Evolutionary conservation across 108 stramenopile species (phyloP), one percentile per base, ranked within the genome.

Genomic region (Cylindrotheca fusiformis): DNA sequence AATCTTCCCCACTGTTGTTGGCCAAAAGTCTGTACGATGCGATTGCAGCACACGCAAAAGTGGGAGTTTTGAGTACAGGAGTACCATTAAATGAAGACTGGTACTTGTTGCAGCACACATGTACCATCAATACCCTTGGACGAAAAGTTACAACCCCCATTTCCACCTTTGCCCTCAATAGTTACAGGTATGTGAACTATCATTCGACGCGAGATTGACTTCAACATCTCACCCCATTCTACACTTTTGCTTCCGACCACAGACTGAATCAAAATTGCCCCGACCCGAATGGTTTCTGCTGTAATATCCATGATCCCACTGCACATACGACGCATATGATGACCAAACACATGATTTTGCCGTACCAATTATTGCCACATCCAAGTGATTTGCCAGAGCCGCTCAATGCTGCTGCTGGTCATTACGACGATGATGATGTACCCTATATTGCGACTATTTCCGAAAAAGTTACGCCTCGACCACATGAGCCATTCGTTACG

Each of bases 391-490:
- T 85, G 2, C 71, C 81, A 21, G 61, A 71, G 63, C 88, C 88
- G 4, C 72, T 76, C 63, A 65, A 71, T 27, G 60, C 60, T 4
- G 67, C 60, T 29, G 28, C 73, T 8, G 58, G 63, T 0, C 60
- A 76, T 51, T 73, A 63, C 46, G 70, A 69, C 32, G 59, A 61
- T 51, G 62, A 60, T 0, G 82, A 86, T 51, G 57, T 88, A 10
- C 84, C 87, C 26, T 92, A 77, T 73, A 80, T 89, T 51, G 57
- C 91, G 26, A 92, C 85, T 5, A 63, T 92, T 27, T 52, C 55
- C 1, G 84, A 81, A 60, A 72, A 69, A 32, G 68, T 81, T 21
- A 32, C 53, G 4, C 60, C 58, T 19, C 64, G 65, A 48, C 36
- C 36, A 14, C 10, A 41, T 6, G 10, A 41, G 36, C 36, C 36